phyloP scores from a whole-genome alignment of 257 asterid species.

The Primulina eburnea region DNA sequence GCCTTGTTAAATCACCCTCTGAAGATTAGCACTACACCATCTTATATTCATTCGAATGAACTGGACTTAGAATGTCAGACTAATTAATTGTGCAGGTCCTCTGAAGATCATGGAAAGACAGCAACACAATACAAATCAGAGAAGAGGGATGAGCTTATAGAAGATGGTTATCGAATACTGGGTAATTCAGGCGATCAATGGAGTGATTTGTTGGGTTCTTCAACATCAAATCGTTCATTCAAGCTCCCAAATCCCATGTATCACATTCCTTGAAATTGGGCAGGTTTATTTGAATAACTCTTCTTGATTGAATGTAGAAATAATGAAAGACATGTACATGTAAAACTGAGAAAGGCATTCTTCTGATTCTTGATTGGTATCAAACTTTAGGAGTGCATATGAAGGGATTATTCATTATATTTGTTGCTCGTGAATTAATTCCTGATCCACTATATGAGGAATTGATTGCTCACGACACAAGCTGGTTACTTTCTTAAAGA shows the following conservation, averaged over 20 bases:
- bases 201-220: conserved; percentile 74
- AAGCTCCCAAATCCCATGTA: conserved; percentile 91
- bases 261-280: conserved; percentile 42
- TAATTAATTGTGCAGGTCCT: conserved; percentile 36
- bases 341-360: conserved; percentile 28
- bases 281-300: conserved; percentile 1
- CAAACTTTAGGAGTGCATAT: neutral
- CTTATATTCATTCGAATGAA: neutral
- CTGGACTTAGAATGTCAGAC: neutral
- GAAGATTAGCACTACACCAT: neutral
- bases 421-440: neutral
- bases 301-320: conserved; percentile 15
- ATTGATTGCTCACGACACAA: neutral
- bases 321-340: conserved; percentile 24
- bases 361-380: neutral
- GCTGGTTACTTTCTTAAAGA: no score
- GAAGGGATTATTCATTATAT: neutral
- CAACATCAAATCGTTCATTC: conserved; percentile 53
- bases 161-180: conserved; percentile 54
- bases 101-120: conserved; percentile 50
- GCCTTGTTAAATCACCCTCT: neutral
- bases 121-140: conserved; percentile 65
- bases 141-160: conserved; percentile 53
- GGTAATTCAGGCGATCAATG: conserved; percentile 90
- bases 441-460: neutral